Evolutionary conservation across 805 yeast genomes (phyloP), one percentile per base, ranked within the genome.

Genomic region (Yamadazyma endophytica): DNA sequence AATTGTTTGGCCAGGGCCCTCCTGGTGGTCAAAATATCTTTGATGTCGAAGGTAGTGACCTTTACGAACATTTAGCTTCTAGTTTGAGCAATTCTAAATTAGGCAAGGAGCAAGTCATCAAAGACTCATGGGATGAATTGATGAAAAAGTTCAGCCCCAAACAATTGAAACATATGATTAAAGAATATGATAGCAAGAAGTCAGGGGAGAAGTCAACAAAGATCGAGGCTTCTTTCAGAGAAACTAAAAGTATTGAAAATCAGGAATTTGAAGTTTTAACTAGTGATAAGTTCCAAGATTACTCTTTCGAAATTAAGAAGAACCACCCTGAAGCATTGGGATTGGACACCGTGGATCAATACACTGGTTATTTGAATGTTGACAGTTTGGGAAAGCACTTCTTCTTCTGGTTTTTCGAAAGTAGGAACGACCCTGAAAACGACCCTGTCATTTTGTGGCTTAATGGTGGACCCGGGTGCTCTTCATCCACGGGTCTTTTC

Each of bases 341-440:
- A 12, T 62, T 89, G 35, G 97, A 90, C 61, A 58, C 69, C 5
- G 95, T 86, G 29, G 77, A 81, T 51, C 96, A 87, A 58, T 80
- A 75, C 54, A 70, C 89, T 21, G 96, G 96, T 32, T 87, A 87
- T 58, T 74, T 87, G 52, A 96, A 87, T 57, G 77, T 83, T 31
- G 75, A 69, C 37, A 81, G 77, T 30, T 86, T 79, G 44, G 96
- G 86, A 44, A 65, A 65, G 49, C 72, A 65, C 48, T 65, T 65
- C 42, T 65, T 65, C 49, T 65, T 56, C 50, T 65, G 65, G 65
- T 59, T 61, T 36, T 65, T 65, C 33, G 72, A 65, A 49, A 57
- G 66, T 26, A 58, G 68, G 52, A 61, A 61, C 39, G 68, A 61
- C 50, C 63, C 63, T n/a, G 42, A 49, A 36, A 57, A 52, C 33